phyloP scores from a whole-genome alignment of 306 rosid species.

The Cotoneaster glaucophyllus region DNA sequence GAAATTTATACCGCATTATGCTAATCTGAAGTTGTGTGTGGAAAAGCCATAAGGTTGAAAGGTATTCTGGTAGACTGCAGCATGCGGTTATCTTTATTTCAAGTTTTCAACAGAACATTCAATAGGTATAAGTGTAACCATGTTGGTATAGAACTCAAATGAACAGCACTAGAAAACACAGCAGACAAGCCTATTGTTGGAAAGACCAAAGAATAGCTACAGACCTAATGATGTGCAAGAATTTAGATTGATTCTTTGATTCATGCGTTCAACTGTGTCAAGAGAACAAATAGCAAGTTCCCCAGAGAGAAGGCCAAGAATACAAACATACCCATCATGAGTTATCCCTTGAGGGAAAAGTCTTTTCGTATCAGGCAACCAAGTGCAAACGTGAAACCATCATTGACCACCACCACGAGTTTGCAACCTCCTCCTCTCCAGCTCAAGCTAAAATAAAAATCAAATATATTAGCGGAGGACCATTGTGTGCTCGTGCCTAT shows the following conservation, averaged over 20 bases:
- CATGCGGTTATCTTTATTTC: not conserved
- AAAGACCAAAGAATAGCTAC: slow-evolving; percentile 6
- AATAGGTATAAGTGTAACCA: not conserved
- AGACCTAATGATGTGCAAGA: slow-evolving; percentile 10
- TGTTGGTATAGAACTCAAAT: not conserved
- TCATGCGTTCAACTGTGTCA: slow-evolving; percentile 32
- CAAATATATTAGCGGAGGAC: not conserved
- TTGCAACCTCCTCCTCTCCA: slow-evolving; percentile 84
- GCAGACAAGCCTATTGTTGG: slow-evolving; percentile 25
- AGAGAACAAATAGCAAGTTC: slow-evolving; percentile 17
- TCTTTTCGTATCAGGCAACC: slow-evolving; percentile 18
- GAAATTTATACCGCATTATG: not conserved
- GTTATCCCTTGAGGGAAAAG: slow-evolving; percentile 12
- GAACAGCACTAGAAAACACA: slow-evolving; percentile 32
- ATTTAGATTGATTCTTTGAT: slow-evolving; percentile 30
- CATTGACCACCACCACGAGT: slow-evolving; percentile 55
- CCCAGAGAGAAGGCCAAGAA: slow-evolving; percentile 21
- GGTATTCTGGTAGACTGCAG: not conserved
- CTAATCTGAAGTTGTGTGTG: not conserved
- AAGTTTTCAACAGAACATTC: no score
- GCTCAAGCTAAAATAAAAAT: slow-evolving; percentile 50
- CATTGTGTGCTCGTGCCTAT: no score
- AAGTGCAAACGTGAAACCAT: slow-evolving; percentile 23
- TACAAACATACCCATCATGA: slow-evolving; percentile 32
- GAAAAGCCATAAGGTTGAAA: not conserved